Evolutionary conservation across 192 early-diverging fungal species (phyloP), one percentile per base, ranked within the genome.

Genomic region (Gorgonomyces haynaldii): DNA sequence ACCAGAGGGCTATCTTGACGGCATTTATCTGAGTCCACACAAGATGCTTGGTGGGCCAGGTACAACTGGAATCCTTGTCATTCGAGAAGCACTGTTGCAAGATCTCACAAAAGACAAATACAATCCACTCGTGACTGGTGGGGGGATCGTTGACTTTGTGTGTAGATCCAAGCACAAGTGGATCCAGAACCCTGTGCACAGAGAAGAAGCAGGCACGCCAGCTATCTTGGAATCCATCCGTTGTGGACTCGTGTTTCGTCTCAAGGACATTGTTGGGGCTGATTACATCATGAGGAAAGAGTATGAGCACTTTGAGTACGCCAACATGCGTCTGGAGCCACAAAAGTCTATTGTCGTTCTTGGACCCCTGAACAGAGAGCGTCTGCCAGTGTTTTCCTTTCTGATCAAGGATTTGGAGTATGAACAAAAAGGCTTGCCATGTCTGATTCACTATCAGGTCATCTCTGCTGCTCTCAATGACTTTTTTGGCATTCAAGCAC

Each of bases 151-250:
- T 0, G 61, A 57, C 7, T 62, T 61, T 50, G 61, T 70, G 22
- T 0, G 49, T 57, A 6, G 42, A 46, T 37, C 15, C 37, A 13
- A 24, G 2, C 45, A 58, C 45, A 52, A 58, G 24, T 66, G 56
- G 39, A 37, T 54, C 16, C 51, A 46, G 24, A 46, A 54, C 15
- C 29, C 52, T 0, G 8, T 52, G 8, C 48, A 52, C 4, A 48
- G 65, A 5, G 65, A 67, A 22, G 68, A 70, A 30, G 65, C 68
- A 8, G 68, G 68, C 0, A 67, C 68, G 1, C 65, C 68, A 10
- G 57, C 60, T 27, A 64, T 70, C 19, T 20, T 64, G 10, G 68
- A 48, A 3, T 50, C 61, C 4, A 70, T 67, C 36, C 56, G 68
- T 0, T 57, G 57, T 2, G 65, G 65, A 6, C 46, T 67, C 7